Base-by-base conservation (phyloP, 768 basidiomycete species). In the Plicaturopsis crispa region DNA sequence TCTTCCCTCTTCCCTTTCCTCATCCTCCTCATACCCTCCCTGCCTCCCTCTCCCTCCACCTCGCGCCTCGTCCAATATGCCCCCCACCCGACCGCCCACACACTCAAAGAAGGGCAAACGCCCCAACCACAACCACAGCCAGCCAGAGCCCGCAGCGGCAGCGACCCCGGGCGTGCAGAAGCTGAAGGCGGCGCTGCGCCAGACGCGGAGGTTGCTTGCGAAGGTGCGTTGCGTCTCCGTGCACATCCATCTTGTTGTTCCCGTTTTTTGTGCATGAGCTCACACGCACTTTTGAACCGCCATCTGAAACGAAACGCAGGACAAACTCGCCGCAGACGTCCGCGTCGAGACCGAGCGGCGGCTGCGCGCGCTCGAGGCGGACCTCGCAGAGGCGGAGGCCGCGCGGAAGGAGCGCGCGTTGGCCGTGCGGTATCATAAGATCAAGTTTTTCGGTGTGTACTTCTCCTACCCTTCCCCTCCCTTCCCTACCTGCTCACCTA, bases 381-480 rank as follows among this genome's bases (percentile, higher is more conserved):
- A 91, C 48, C 67, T 92, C 11, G 70, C 63, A 18, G 69, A 65
- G 39, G 83, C 83, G 0, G 79, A 85, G 58, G 50, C 56, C 17
- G 67, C 71, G 24, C 70, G 70, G 33, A 81, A 80, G 54, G 87
- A 89, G 57, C 75, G 84, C 33, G 64, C 78, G 31, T 66, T 87
- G 49, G 85, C 87, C 0, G 60, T 72, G 28, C 75, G 75, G 44
- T 98, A 98, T 58, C 91, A 92, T 49, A 89, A 80, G 65, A 65
- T 92, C 50, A 93, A 90, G 57, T 98, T 98, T 63, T 96, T 98
- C 45, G 92, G 91, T 92, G 69, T 56, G n/a, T 26, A 21, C 26
- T 8, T 28, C 26, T 28, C 14, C 26, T 28, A 14, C n/a, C n/a
- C n/a, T n/a, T n/a, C n/a, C n/a, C n/a, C n/a, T n/a, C n/a, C n/a